A percentile compares a stretch with the other conserved stretches of the same genome.
Evolutionary conservation across 441 rosid species (phyloP).

Genomic region (Adansonia gregorii): DNA sequence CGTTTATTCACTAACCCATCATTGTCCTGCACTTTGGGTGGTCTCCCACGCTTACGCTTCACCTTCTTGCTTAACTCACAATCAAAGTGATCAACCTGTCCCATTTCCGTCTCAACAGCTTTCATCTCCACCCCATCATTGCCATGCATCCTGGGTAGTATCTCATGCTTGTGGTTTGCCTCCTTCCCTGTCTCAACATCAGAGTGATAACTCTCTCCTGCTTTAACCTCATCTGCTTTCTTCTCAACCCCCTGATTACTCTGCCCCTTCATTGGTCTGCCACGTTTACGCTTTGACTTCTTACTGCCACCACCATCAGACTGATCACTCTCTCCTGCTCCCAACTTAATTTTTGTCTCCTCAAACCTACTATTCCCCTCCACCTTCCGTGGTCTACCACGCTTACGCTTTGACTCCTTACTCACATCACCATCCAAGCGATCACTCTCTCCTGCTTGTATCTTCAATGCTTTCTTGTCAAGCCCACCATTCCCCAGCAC

Average conservation of each 20-base stretch:
- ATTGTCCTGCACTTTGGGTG: slow-evolving; percentile 28
- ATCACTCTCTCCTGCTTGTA: slow-evolving; percentile 30
- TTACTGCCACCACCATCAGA: neutral
- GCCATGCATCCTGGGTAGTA: slow-evolving; percentile 11
- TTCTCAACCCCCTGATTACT: neutral
- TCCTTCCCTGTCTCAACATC: slow-evolving; percentile 7
- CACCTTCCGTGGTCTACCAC: slow-evolving; percentile 37
- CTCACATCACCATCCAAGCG: slow-evolving; percentile 26
- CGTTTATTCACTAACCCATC: slow-evolving; percentile 23
- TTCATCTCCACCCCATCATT: slow-evolving; percentile 27
- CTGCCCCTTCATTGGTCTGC: slow-evolving; percentile 21
- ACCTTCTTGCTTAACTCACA: slow-evolving; percentile 16
- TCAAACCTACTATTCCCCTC: slow-evolving; percentile 17
- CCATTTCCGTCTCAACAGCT: slow-evolving; percentile 28
- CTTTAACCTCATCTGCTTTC: slow-evolving; percentile 11
- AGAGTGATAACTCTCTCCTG: slow-evolving; percentile 30
- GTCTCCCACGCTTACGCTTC: slow-evolving; percentile 42
- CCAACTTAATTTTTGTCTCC: neutral
- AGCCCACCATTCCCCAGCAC: slow-evolving; percentile 21
- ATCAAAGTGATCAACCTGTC: slow-evolving; percentile 30
- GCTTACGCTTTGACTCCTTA: slow-evolving; percentile 32
- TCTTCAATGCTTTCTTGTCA: slow-evolving; percentile 27
- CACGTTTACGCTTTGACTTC: slow-evolving; percentile 13
- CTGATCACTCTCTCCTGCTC: neutral
- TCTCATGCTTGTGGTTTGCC: slow-evolving; percentile 2